These are phyloP conservation scores for Boletus bicolor DNA, from an alignment of 768 basidiomycete species.

Conservation along the genomic window DNA sequence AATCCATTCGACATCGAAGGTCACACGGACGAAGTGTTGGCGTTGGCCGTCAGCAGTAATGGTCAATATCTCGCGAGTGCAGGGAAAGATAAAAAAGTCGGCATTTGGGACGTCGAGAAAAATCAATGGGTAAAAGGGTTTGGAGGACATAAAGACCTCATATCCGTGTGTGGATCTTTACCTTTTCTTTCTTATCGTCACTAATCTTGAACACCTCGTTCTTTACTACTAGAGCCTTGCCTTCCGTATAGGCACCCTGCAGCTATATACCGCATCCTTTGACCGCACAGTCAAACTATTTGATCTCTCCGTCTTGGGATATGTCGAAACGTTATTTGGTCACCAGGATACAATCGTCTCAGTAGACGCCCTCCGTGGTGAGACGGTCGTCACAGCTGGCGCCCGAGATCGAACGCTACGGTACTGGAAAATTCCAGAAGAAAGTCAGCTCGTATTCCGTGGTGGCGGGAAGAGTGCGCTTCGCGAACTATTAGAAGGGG, in stretches of 20 bases:
- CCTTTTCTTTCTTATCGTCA: conserved; percentile 33
- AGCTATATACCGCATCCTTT: conserved; percentile 70
- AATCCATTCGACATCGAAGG: conserved; percentile 53
- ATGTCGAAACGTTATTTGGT: conserved; percentile 95
- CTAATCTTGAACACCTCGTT: neutral
- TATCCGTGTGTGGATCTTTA: conserved; percentile 56
- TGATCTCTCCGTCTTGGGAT: conserved; percentile 79
- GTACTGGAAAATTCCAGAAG: conserved; percentile 96
- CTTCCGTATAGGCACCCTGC: conserved; percentile 72
- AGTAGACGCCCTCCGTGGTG: conserved; percentile 77
- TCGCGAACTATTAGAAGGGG: conserved; percentile 78
- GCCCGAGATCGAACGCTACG: conserved; percentile 88
- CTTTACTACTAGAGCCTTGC: conserved; percentile 51
- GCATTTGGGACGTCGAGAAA: conserved; percentile 81
- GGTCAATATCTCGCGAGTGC: conserved; percentile 84
- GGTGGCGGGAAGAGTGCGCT: conserved; percentile 87
- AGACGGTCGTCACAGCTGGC: conserved; percentile 84
- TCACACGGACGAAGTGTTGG: conserved; percentile 83
- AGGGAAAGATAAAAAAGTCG: conserved; percentile 77
- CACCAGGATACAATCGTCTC: conserved; percentile 87
- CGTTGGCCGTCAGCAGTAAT: conserved; percentile 81
- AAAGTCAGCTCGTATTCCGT: conserved; percentile 92
- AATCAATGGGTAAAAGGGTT: conserved; percentile 78
- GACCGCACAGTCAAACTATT: conserved; percentile 91
- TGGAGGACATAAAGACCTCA: conserved; percentile 68